Percentiles rank a stretch among this genome's conserved stretches.
phyloP scores from a whole-genome alignment of 257 asterid species.

The Asclepias syriaca region DNA sequence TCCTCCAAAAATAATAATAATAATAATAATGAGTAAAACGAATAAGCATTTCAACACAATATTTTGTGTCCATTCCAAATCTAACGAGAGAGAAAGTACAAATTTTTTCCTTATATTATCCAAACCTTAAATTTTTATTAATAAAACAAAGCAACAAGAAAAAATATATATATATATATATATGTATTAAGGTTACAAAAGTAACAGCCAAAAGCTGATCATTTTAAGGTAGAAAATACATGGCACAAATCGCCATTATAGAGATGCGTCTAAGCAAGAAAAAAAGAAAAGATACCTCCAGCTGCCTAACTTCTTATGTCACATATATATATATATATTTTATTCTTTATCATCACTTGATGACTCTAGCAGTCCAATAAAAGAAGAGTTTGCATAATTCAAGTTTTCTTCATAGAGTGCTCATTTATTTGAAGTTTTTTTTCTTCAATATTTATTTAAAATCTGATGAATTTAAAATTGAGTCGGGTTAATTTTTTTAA shows the following conservation, averaged over 20 bases:
- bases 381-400: neutral
- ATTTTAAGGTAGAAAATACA: neutral
- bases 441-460: too few relatives aligned
- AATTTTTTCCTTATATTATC: neutral
- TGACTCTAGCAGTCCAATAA: neutral
- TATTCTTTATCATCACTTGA: conserved; percentile 1
- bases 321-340: neutral
- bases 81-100: neutral
- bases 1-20: too few relatives aligned
- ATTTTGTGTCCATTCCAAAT: too few relatives aligned
- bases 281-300: neutral
- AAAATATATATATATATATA: too few relatives aligned
- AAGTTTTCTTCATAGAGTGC: neutral
- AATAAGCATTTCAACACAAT: too few relatives aligned
- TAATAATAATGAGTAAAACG: too few relatives aligned
- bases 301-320: neutral
- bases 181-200: too few relatives aligned
- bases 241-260: neutral
- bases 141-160: too few relatives aligned
- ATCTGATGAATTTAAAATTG: too few relatives aligned
- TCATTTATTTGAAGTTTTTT: too few relatives aligned
- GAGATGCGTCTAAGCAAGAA: neutral
- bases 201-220: too few relatives aligned
- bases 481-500: too few relatives aligned
- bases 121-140: neutral